phyloP scores from a whole-genome alignment of 306 rosid species.

The Malus asiatica region DNA sequence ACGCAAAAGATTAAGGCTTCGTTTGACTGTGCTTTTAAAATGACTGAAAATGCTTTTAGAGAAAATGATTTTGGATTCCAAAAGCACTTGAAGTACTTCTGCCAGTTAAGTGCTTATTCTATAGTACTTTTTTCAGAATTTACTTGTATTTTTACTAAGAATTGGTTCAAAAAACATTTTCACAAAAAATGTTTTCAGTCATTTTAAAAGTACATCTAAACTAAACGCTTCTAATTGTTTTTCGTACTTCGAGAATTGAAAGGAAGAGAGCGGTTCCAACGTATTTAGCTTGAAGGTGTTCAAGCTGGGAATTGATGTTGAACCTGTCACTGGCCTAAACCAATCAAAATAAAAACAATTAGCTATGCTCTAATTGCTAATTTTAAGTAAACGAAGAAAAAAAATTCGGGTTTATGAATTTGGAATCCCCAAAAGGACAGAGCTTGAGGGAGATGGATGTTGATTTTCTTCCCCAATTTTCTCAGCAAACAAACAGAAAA shows the following conservation, averaged over 20 bases:
- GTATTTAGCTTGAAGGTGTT: conserved; percentile 89
- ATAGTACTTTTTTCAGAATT: no score
- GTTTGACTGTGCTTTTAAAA: no score
- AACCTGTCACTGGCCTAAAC: conserved; percentile 90
- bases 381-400: neutral
- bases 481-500: neutral
- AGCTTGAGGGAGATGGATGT: neutral
- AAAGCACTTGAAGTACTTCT: no score
- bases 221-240: no score
- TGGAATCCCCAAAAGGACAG: neutral
- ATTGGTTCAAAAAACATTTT: no score
- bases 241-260: neutral
- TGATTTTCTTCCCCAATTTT: neutral
- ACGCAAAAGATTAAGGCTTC: neutral
- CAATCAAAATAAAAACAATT: neutral
- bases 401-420: neutral
- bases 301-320: conserved; percentile 92
- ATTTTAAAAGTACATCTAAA: no score
- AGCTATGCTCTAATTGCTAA: neutral
- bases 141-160: no score
- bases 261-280: conserved; percentile 56
- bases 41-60: no score
- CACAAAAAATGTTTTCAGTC: no score
- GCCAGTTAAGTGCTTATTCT: no score
- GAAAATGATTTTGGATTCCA: no score